phyloP scores from a whole-genome alignment of 306 rosid species.

The Sicyos edulis region DNA sequence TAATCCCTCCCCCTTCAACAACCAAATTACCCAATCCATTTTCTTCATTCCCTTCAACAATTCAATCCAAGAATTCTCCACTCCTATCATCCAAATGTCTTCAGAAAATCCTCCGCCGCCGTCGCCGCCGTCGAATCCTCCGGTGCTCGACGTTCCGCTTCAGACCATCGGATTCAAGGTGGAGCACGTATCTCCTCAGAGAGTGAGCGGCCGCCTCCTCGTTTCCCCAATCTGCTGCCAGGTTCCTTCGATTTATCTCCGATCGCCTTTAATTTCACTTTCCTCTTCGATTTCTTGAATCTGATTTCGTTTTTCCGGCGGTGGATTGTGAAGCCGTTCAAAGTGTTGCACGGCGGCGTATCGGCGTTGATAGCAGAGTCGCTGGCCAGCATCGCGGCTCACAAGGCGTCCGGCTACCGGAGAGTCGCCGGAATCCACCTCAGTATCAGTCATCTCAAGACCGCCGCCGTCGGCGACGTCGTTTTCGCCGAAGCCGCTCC shows the following conservation, averaged over 20 bases:
- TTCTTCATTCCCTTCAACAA: too few species aligned
- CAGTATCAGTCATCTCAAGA: conserved; percentile 69
- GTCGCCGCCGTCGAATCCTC: background rate
- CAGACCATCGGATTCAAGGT: conserved; percentile 52
- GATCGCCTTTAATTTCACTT: background rate
- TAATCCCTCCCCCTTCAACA: too few species aligned
- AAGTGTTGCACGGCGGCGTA: conserved; percentile 94
- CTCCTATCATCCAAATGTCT: too few species aligned
- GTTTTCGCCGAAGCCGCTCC: conserved; percentile 69
- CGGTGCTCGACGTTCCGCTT: conserved; percentile 47
- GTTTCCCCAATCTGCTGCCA: conserved; percentile 45
- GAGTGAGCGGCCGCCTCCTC: conserved; percentile 55
- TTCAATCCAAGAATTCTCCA: too few species aligned
- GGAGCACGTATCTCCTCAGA: conserved; percentile 44
- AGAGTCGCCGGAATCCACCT: conserved; percentile 93
- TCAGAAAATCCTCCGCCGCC: background rate
- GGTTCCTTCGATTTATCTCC: background rate
- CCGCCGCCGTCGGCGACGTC: conserved; percentile 62
- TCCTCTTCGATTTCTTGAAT: background rate
- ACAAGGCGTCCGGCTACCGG: conserved; percentile 60
- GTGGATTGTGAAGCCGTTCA: conserved; percentile 55
- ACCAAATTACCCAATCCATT: too few species aligned
- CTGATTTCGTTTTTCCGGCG: background rate
- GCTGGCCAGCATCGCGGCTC: conserved; percentile 65
- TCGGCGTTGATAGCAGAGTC: conserved; percentile 87